Evolutionary conservation across 129 eudicot species (phyloP).

Genomic region (carrot (Daucus carota)): DH1_v3.0 NC_030388.2:12163501-12164000

Average conservation of each 20-base stretch:
- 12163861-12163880: not conserved
- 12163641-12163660: slow-evolving; percentile 81
- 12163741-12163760: not conserved
- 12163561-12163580: slow-evolving; percentile 85
- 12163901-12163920: not conserved
- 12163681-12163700: slow-evolving; percentile 89
- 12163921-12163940: not conserved
- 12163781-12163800: no score
- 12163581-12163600: slow-evolving; percentile 75
- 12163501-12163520: not conserved
- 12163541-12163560: slow-evolving; percentile 14
- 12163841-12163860: not conserved
- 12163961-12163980: not conserved
- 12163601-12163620: slow-evolving; percentile 74
- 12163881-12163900: not conserved
- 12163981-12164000: not conserved
- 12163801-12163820: not conserved
- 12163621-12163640: slow-evolving; percentile 99
- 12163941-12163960: not conserved
- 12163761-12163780: not conserved
- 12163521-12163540: not conserved
- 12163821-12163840: not conserved
- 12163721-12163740: slow-evolving; percentile 50
- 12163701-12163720: slow-evolving; percentile 98
- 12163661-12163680: slow-evolving; percentile 74